These are phyloP conservation scores for Arachnopeziza araneosa DNA, from an alignment of 2,329 filamentous ascomycete genomes.

Conservation along the genomic window DNA sequence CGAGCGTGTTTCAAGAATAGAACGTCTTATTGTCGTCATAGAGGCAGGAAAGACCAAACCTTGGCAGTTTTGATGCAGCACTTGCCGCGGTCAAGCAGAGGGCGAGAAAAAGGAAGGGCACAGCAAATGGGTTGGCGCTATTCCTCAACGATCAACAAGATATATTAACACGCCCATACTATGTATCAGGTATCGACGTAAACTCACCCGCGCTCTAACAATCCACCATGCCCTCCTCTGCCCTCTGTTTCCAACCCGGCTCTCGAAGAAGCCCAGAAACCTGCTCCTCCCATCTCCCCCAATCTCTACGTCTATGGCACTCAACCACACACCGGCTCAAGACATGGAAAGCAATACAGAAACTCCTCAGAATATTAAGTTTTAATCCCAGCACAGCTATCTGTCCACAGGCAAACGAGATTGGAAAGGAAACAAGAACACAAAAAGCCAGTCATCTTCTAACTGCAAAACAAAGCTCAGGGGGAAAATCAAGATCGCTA, in stretches of 20 bases:
- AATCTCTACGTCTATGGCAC: not conserved
- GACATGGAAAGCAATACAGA: not conserved
- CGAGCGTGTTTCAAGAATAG: no score
- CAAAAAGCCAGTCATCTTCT: not conserved
- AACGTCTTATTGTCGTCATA: no score
- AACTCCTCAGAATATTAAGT: not conserved
- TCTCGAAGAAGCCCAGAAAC: no score
- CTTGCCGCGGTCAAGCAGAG: not conserved
- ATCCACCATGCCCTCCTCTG: not conserved
- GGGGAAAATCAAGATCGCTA: not conserved
- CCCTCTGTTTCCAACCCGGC: not conserved
- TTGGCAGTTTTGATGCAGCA: not conserved
- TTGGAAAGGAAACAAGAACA: not conserved
- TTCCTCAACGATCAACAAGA: not conserved
- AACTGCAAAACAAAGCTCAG: not conserved
- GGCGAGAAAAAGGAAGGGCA: not conserved
- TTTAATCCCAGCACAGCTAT: not conserved
- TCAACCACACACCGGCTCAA: not conserved
- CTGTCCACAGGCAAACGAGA: not conserved
- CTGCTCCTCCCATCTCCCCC: not conserved
- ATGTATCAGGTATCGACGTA: not conserved
- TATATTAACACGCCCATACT: not conserved
- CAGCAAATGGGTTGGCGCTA: not conserved
- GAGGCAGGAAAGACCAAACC: no score
- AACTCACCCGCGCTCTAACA: not conserved